A percentile compares a stretch with the other conserved stretches of the same genome.
Evolutionary conservation across 139 green algal species (phyloP).

Genomic region (Auxenochlorella pyrenoidosa): DNA sequence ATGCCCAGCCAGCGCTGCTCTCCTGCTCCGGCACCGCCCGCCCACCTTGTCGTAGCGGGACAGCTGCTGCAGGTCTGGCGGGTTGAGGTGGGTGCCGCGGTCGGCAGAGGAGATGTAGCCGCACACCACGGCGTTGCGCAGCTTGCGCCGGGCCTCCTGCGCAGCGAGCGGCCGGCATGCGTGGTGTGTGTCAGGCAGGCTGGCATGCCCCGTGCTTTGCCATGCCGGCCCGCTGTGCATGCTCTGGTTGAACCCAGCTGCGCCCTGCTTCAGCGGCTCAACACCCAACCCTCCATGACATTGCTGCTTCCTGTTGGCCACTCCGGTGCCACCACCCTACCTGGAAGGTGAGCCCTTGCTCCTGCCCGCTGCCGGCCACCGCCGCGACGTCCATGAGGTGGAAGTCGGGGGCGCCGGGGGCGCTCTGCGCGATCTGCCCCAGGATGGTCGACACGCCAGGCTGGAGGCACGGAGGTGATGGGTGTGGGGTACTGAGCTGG

Average conservation of each 20-base stretch:
- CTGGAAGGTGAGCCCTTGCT: conserved; percentile 20
- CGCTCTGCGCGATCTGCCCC: conserved; percentile 14
- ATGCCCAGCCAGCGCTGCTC: no score
- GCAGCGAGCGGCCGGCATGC: neutral
- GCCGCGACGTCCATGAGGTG: neutral
- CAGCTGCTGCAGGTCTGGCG: conserved; percentile 21
- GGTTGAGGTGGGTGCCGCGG: conserved; percentile 41
- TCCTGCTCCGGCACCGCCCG: conserved; percentile 16
- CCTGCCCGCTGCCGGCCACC: neutral
- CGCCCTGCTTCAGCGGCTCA: no score
- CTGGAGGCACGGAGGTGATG: neutral
- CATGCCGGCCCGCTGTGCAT: neutral
- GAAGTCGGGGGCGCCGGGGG: conserved; percentile 22
- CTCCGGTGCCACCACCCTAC: neutral
- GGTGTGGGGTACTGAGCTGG: no score
- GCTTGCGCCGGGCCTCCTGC: conserved; percentile 6
- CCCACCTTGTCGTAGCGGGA: conserved; percentile 38
- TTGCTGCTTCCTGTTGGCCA: no score
- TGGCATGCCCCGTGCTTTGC: neutral
- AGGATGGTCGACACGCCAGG: conserved; percentile 33
- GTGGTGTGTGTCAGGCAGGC: neutral
- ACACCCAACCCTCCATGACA: no score
- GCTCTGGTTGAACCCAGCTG: neutral
- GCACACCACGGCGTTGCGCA: conserved; percentile 28
- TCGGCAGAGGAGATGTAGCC: conserved; percentile 29